Conservation (phyloP, 768 basidiomycete species). For the Mrakia hoshinonis region DNA sequence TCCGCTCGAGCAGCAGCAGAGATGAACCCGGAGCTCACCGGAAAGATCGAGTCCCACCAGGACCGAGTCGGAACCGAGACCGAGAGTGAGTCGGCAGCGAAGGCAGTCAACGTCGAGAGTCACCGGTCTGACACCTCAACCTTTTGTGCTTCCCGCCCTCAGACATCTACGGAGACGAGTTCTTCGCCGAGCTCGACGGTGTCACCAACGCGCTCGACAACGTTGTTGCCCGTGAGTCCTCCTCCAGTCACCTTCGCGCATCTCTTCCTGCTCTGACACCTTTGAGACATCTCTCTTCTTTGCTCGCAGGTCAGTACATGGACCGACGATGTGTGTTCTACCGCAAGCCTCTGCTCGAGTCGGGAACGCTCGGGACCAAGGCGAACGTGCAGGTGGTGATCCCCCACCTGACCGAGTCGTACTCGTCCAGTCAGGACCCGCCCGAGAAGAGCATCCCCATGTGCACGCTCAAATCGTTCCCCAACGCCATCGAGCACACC, state of each 20-base stretch:
- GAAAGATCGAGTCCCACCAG: slow-evolving; percentile 79
- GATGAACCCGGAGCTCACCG: slow-evolving; percentile 86
- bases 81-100: slow-evolving; percentile 58
- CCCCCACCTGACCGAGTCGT: slow-evolving; percentile 90
- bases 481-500: slow-evolving; percentile 92
- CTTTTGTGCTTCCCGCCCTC: neutral
- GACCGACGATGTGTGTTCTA: slow-evolving; percentile 96
- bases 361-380: slow-evolving; percentile 95
- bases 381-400: slow-evolving; percentile 94
- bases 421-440: slow-evolving; percentile 95
- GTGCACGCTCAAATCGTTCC: slow-evolving; percentile 98
- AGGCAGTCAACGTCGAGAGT: neutral
- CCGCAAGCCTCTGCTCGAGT: slow-evolving; percentile 88
- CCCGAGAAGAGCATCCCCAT: slow-evolving; percentile 95
- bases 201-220: slow-evolving; percentile 98
- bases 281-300: slow-evolving; percentile 22
- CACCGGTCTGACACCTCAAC: neutral
- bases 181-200: slow-evolving; percentile 79
- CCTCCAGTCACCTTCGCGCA: neutral
- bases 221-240: slow-evolving; percentile 73
- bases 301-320: slow-evolving; percentile 75
- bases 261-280: slow-evolving; percentile 1
- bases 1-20: slow-evolving; percentile 82
- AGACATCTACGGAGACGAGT: slow-evolving; percentile 81
- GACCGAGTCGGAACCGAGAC: slow-evolving; percentile 87